Evolutionary conservation across 768 basidiomycete genomes (phyloP), one percentile per base, ranked within the genome.

Genomic region (Mycena rebaudengoi): DNA sequence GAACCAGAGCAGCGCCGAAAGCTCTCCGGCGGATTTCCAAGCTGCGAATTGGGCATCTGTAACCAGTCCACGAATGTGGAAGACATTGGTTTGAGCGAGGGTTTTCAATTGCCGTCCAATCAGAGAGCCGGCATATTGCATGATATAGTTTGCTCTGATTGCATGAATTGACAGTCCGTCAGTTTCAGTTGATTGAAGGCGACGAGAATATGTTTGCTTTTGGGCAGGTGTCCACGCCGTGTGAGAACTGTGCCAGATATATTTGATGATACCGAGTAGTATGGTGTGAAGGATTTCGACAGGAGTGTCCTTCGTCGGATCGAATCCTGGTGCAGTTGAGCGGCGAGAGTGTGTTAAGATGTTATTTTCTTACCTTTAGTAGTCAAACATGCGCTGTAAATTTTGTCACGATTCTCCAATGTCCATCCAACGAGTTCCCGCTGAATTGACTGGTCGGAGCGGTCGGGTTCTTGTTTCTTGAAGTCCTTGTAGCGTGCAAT

Each of bases 301-400:
- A 8, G 75, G 63, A 3, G 65, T 64, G 46, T 68, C 62, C 48
- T 62, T 26, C 5, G 58, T 30, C 12, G 56, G 63, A n/a, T 64
- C 63, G n/a, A 59, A 35, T 23, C 30, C 63, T 64, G 7, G 20
- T 25, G 7, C 14, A 32, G 8, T 25, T 10, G 48, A n/a, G 16
- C 6, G 21, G 21, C 21, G 8, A 14, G 20, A 23, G 11, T 14
- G 11, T 25, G 58, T 20, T 37, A 26, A 41, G 37, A 52, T 16
- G 29, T 23, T 4, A 45, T 23, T 26, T 16, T 41, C 66, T 37
- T 55, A 77, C 75, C 74, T 55, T 70, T 59, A 1, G 76, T 49
- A 4, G 62, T 66, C 14, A 82, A 50, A 49, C 79, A 75, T 1
- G 72, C 69, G 59, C 79, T 81, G 54, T 72, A 73, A 0, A 77